Conservation (phyloP, 2,329 filamentous ascomycete genomes). For the Aschersonia sp. region DNA sequence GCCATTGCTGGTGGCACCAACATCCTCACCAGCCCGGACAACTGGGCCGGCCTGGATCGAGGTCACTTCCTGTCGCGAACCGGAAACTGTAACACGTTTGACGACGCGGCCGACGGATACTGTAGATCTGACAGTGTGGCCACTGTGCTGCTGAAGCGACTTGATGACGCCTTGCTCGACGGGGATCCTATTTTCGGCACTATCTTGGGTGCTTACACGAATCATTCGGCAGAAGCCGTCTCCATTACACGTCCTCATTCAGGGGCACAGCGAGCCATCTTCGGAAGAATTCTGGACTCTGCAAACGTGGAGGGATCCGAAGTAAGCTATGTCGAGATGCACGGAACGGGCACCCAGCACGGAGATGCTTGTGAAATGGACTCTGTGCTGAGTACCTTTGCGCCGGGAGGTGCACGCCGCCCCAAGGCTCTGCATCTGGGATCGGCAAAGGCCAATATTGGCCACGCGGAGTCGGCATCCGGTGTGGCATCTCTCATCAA, state of each 20-base stretch:
- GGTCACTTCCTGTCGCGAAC: constrained; percentile 59
- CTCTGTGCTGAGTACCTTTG: constrained; percentile 49
- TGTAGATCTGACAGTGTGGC: constrained; percentile 67
- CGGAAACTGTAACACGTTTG: constrained; percentile 54
- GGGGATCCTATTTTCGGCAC: constrained; percentile 66
- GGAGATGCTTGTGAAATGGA: constrained; percentile 76
- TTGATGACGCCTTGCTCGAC: constrained; percentile 64
- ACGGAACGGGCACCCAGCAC: constrained; percentile 81
- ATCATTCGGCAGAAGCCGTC: constrained; percentile 67
- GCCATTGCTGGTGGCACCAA: constrained; percentile 68
- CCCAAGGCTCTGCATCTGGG: constrained; percentile 45
- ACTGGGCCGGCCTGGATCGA: constrained; percentile 60
- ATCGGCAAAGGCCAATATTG: constrained; percentile 49
- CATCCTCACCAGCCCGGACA: constrained; percentile 66
- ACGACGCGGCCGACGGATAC: constrained; percentile 69
- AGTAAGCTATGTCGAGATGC: constrained; percentile 78
- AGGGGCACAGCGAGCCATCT: constrained; percentile 56
- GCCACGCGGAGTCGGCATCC: constrained; percentile 47
- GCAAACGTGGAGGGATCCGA: constrained; percentile 63
- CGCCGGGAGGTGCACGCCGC: constrained; percentile 29
- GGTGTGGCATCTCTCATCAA: constrained; percentile 50
- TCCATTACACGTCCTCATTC: constrained; percentile 77
- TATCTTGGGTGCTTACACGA: constrained; percentile 61
- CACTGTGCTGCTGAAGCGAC: constrained; percentile 62
- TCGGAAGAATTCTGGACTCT: constrained; percentile 51